A percentile compares a stretch with the other conserved stretches of the same genome.
phyloP scores from a whole-genome alignment of 164 flowering plant genomes.

The Aristolochia californica region DNA sequence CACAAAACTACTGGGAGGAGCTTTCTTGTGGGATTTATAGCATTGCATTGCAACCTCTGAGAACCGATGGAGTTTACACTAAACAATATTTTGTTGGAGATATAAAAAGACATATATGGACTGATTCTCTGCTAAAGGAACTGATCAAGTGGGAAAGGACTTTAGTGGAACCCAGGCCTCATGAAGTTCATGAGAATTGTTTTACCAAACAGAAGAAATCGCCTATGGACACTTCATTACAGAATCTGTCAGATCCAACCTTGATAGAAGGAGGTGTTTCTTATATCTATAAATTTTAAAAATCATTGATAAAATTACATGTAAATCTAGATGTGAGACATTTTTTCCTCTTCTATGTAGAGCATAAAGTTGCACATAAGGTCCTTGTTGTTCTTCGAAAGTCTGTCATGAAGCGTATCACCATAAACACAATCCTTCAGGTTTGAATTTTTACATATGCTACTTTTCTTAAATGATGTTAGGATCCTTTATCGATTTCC shows the following conservation, averaged over 20 bases:
- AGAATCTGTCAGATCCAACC: not conserved
- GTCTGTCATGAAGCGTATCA: conserved; percentile 54
- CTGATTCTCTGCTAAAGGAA: conserved; percentile 32
- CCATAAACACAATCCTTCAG: conserved; percentile 37
- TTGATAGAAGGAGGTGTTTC: conserved; percentile 5
- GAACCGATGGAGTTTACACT: conserved; percentile 9
- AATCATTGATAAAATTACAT: conserved; percentile 1
- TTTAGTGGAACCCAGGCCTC: conserved; percentile 44
- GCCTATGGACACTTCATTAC: conserved; percentile 6
- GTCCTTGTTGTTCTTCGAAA: conserved; percentile 55
- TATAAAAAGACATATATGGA: conserved; percentile 68
- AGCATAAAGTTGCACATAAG: conserved; percentile 30
- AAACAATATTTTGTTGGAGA: conserved; percentile 26
- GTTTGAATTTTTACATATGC: conserved; percentile 16
- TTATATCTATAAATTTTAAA: not conserved
- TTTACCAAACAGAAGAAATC: conserved; percentile 2
- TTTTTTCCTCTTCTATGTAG: not conserved
- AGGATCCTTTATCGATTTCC: not conserved
- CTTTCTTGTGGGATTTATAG: conserved; percentile 89
- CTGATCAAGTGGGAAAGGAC: conserved; percentile 77
- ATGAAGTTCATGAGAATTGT: conserved; percentile 7
- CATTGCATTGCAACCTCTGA: conserved; percentile 23
- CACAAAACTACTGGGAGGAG: conserved; percentile 69
- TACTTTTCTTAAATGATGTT: not conserved
- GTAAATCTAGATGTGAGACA: not conserved